These are phyloP conservation scores for Russula virescens DNA, from an alignment of 768 basidiomycete genomes.

Conservation along the genomic window DNA sequence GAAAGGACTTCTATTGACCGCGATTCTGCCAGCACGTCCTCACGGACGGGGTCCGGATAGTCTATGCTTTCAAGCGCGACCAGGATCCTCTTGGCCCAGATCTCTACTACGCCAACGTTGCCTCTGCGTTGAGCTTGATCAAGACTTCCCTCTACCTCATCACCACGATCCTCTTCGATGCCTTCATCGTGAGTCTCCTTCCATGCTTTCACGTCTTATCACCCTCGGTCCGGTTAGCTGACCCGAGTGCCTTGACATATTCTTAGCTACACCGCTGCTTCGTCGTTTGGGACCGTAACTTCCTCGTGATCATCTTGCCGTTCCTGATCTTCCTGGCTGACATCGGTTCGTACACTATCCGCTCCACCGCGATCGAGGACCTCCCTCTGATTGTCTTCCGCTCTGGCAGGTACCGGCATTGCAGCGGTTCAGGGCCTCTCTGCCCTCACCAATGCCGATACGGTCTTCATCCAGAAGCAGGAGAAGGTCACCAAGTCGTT, in stretches of 20 bases:
- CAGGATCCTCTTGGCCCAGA: conserved; percentile 19
- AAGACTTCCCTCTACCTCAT: conserved; percentile 28
- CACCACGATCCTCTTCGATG: conserved; percentile 28
- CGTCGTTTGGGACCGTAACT: conserved; percentile 28
- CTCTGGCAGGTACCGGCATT: conserved; percentile 24
- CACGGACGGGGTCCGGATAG: conserved; percentile 27
- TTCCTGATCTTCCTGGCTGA: conserved; percentile 29
- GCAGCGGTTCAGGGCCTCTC: conserved; percentile 25
- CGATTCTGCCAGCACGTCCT: conserved; percentile 24
- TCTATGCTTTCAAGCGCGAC: conserved; percentile 27
- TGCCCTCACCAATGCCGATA: conserved; percentile 23
- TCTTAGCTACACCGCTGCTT: conserved; percentile 28
- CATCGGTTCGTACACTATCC: conserved; percentile 25
- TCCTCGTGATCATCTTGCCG: conserved; percentile 23
- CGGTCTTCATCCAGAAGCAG: conserved; percentile 25
- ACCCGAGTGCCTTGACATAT: neutral
- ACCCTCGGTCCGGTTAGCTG: no score
- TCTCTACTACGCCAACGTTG: conserved; percentile 25
- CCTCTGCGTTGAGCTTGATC: conserved; percentile 26
- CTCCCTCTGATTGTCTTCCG: neutral
- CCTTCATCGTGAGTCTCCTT: conserved; percentile 27
- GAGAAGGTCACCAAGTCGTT: conserved; percentile 27
- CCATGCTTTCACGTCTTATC: no score
- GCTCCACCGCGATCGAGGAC: neutral
- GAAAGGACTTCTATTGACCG: neutral